Base-by-base conservation (phyloP, 139 green algal species). In the Nannochloris sp. region DNA sequence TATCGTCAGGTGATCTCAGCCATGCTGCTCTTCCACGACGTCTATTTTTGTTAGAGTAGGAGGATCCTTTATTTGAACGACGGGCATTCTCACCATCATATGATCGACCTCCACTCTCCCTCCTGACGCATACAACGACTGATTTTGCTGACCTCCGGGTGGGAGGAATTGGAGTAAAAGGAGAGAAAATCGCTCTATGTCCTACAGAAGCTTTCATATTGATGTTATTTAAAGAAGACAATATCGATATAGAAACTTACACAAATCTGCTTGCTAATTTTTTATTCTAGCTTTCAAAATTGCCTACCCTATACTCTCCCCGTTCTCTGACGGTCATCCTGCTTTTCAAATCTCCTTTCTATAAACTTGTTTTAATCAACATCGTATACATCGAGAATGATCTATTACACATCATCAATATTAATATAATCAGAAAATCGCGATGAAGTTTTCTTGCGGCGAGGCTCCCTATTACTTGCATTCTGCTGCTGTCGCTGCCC, bases 1-100 rank as follows among this genome's bases (percentile, higher is more conserved):
- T 82, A 73, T 93, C 87, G 36, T 87, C 73, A 54, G 59, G 59
- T 25, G 59, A 65, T 6, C 59, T 30, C 12, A 57, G 54, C 47
- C 69, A 70, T 23, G 83, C 82, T 8, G 80, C 73, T 24, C 79
- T 42, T 2, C 75, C 78, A 30, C 46, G 68, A 6, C 80, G 34
- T 42, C 80, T 48, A 7, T 77, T 86, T 4, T 65, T 23, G 15
- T 55, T 65, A 39, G 48, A 24, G 32, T 64, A 64, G 2, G 56
- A 64, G 23, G 29, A 23, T 13, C 56, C 56, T 24, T 48, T 64
- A n/a, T 57, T 25, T 14, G 56, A 64, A 12, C 56, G 19, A 25
- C 56, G n/a, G 6, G 56, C 56, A 57, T 64, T 64, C 24, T 64
- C 1, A 9, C 56, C 56, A 48, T 57, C 56, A 56, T 64, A 64